Conservation (phyloP, 1,284 basidiomycete species). For the Thecaphora thlaspeos region DNA sequence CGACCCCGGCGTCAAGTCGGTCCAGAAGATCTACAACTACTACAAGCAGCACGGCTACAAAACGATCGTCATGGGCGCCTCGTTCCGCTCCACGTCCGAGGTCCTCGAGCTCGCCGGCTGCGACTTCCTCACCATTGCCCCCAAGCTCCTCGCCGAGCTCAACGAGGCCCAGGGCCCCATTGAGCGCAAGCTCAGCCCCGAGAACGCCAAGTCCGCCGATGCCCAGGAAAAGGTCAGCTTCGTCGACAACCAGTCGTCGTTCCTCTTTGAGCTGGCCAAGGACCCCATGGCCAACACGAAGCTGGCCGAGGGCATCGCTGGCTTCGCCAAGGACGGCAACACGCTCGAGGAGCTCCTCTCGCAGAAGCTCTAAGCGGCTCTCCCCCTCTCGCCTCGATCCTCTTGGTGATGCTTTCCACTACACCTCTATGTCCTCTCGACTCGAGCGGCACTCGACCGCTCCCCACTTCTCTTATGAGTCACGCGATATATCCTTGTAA, state of each 20-base stretch:
- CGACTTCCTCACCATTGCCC: conserved; percentile 91
- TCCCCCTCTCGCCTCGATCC: no score
- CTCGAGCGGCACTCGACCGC: no score
- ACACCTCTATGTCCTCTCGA: no score
- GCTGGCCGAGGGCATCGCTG: conserved; percentile 82
- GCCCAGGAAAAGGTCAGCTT: conserved; percentile 77
- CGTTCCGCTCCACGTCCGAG: conserved; percentile 84
- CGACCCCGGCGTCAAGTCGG: conserved; percentile 95
- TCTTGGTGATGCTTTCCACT: no score
- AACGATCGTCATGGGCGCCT: conserved; percentile 99
- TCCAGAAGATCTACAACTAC: conserved; percentile 90
- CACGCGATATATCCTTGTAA: no score
- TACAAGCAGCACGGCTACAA: conserved; percentile 99
- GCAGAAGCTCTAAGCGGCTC: conserved; percentile 67
- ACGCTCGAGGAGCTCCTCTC: conserved; percentile 81
- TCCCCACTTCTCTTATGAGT: no score
- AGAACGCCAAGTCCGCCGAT: conserved; percentile 66
- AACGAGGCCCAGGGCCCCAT: conserved; percentile 75
- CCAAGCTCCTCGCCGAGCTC: conserved; percentile 85
- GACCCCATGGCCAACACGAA: conserved; percentile 57
- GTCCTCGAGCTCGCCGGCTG: conserved; percentile 93
- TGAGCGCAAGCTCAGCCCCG: conserved; percentile 78
- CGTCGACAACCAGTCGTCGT: conserved; percentile 90
- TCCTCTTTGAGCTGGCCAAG: conserved; percentile 84
- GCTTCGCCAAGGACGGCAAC: conserved; percentile 88